phyloP scores from a whole-genome alignment of 2,329 filamentous ascomycete genomes.

The Ophiostoma perfectum region DNA sequence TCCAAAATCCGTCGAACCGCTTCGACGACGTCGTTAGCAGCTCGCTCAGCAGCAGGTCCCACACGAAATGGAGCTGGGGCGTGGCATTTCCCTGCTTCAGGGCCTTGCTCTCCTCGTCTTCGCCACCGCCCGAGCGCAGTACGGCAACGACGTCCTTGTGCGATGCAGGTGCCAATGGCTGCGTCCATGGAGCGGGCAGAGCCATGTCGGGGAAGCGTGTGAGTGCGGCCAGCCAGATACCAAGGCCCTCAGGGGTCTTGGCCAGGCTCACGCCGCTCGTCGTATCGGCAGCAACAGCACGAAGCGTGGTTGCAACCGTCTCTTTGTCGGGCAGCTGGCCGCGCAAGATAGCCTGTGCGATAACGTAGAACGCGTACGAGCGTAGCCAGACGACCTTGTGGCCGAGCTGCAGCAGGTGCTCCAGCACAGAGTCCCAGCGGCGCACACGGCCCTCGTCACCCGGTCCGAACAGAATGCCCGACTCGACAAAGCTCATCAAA shows the following conservation, averaged over 20 bases:
- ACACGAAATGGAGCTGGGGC: constrained; percentile 78
- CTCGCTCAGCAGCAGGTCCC: constrained; percentile 66
- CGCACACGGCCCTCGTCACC: constrained; percentile 15
- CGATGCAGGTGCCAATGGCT: constrained; percentile 67
- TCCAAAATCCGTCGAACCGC: constrained; percentile 26
- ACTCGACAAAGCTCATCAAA: constrained; percentile 77
- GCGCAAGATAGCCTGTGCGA: constrained; percentile 62
- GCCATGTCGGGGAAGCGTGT: constrained; percentile 59
- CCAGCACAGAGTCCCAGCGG: constrained; percentile 63
- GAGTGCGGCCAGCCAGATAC: constrained; percentile 73
- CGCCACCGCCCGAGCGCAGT: constrained; percentile 53
- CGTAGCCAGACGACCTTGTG: constrained; percentile 83
- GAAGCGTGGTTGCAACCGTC: constrained; percentile 53
- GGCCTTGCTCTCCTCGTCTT: constrained; percentile 28
- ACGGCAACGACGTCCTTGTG: constrained; percentile 66
- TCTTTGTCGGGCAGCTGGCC: constrained; percentile 52
- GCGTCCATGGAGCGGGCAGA: constrained; percentile 69
- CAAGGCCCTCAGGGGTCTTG: constrained; percentile 81
- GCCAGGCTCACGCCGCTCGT: constrained; percentile 48
- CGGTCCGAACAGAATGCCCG: constrained; percentile 59
- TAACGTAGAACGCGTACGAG: constrained; percentile 77
- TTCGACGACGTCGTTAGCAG: constrained; percentile 24
- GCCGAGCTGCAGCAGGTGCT: constrained; percentile 66
- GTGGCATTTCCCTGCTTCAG: constrained; percentile 67
- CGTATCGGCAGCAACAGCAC: constrained; percentile 52